Evolutionary conservation across 164 flowering plant species (phyloP), one percentile per base, ranked within the genome.

Genomic region (Vitis amurensis): DNA sequence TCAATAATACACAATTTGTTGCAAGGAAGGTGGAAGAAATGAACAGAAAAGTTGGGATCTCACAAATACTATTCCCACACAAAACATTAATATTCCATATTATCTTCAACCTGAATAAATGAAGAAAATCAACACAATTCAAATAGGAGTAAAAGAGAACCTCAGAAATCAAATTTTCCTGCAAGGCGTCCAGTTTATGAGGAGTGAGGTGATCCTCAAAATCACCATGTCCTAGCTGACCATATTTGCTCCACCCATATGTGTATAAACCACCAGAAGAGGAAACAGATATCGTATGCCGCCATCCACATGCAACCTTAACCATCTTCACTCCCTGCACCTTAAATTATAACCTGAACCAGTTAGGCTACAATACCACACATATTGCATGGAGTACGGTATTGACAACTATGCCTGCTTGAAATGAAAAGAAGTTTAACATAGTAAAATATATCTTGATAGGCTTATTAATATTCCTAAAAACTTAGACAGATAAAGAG

Each of bases 191-290:
- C 71, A 96, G 68, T 83, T 82, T 86, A 72, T 87, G 91, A 72
- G 99, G 99, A 76, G 84, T 73, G 59, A 96, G 93, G 76, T 84
- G 97, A 79, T 96, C 99, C 77, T 91, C 93, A 81, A 86, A 91
- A 74, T 96, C 90, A 8, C 99, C 99, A 83, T 96, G 98, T 50
- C 99, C 99, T 51, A 96, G 89, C 78, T 96, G 99, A 71, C 99
- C 99, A 85, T 96, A 96, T 79, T 93, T 96, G 85, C 98, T 89
- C 99, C 99, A 96, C 7, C 99, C 99, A 82, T 85, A 91, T 50
- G 97, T 91, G 82, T 87, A 93, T 76, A 96, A 76, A 69, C 74
- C 75, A 69, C 98, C 98, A 63, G 92, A 81, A 50, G 87, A 81
- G 11, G 97, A 84, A 75, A 91, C 94, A 30, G 91, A 86, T 76